Evolutionary conservation across 1,284 basidiomycete genomes (phyloP), one percentile per base, ranked within the genome.

Genomic region (Microbotryum lychnidis-dioicae): DNA sequence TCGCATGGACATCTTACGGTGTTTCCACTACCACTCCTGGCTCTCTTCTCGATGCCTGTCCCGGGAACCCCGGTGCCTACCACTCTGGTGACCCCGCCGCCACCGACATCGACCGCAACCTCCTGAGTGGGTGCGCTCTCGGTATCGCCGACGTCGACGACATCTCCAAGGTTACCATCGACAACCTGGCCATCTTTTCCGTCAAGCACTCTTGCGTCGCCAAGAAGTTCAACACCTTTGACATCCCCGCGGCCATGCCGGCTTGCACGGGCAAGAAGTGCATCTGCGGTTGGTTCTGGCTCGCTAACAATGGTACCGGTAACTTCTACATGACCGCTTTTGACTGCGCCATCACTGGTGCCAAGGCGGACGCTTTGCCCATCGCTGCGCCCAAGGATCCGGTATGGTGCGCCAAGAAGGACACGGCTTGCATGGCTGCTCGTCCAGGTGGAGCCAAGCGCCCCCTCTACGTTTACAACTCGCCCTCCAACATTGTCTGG

Each of bases 201-300:
- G 61, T 62, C 4, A 56, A 62, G 48, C 9, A 50, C 8, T 44
- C 46, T 14, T 62, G 61, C 49, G 61, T 62, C 18, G 47, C 49
- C 29, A 31, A 53, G n/a, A 54, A 55, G n/a, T 9, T 25, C 3
- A 62, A 56, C 9, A 54, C n/a, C 27, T 62, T 62, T 33, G 52
- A 62, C n/a, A 44, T 60, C n/a, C 54, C 54, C 8, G 54, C 55
- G 10, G 14, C 9, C 6, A 61, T 61, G 60, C 60, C 60, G 14
- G n/a, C 54, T 21, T 61, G 60, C 55, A 54, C 45, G 20, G 33
- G 51, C 10, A 23, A 12, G 8, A 57, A 57, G 50, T 61, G 60
- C 45, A 57, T 61, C 45, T 61, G 60, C 44, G 60, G 55, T 16
- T 60, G 58, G 53, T 60, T 61, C 60, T 61, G 59, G 59, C 54